Conservation (phyloP, 345 rosid genomes). For the Trapa incisa region DNA sequence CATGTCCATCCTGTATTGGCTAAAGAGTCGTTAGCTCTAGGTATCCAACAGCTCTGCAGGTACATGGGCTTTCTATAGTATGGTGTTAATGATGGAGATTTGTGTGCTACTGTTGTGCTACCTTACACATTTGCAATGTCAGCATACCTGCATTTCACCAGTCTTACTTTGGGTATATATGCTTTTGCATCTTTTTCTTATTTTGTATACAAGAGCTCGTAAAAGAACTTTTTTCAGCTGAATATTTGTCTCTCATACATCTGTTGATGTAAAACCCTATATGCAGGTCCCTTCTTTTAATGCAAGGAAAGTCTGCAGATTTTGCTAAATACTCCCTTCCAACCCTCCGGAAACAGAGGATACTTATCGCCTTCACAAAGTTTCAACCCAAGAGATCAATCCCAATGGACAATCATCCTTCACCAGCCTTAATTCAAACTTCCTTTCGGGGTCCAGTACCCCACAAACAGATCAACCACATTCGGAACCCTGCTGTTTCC, state of each 20-base stretch:
- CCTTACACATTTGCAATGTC: too few relatives aligned
- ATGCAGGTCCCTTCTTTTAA: constrained; percentile 54
- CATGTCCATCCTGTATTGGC: too few relatives aligned
- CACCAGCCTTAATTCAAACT: constrained; percentile 19
- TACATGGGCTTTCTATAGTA: too few relatives aligned
- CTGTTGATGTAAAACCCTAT: background rate
- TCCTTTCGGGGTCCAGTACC: constrained; percentile 54
- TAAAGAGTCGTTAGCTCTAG: too few relatives aligned
- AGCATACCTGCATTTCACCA: too few relatives aligned
- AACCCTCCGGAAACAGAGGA: constrained; percentile 46
- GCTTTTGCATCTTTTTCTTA: too few relatives aligned
- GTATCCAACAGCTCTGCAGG: too few relatives aligned
- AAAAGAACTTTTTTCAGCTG: too few relatives aligned
- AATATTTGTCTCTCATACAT: background rate
- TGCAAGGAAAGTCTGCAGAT: constrained; percentile 78
- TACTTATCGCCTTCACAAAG: constrained; percentile 64
- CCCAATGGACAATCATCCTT: constrained; percentile 22
- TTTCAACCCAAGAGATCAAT: constrained; percentile 40
- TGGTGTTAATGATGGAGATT: too few relatives aligned
- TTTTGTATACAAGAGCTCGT: too few relatives aligned
- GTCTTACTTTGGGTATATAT: too few relatives aligned
- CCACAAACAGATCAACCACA: constrained; percentile 39
- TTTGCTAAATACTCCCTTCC: constrained; percentile 68
- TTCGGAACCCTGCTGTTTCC: constrained; percentile 11
- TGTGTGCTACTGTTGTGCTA: too few relatives aligned